Conservation (phyloP, 495 filamentous ascomycete species). For the Clohesyomyces aquaticus region DNA sequence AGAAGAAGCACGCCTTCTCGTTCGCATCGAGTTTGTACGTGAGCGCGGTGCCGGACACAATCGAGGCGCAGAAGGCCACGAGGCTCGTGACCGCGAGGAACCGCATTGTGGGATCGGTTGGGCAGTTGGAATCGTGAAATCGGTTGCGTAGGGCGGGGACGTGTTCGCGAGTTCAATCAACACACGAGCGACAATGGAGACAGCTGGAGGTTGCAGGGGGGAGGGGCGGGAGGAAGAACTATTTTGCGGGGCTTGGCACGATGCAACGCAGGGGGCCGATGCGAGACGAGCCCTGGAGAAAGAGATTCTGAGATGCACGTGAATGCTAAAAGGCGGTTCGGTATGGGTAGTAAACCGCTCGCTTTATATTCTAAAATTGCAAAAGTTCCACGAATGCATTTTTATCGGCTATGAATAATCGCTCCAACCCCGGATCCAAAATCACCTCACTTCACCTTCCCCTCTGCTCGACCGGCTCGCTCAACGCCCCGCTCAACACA, state of each 20-base stretch:
- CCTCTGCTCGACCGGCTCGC: background rate
- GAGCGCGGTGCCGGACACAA: constrained; percentile 76
- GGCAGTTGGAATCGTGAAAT: too few relatives aligned
- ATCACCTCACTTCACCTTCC: background rate
- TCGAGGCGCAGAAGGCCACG: constrained; percentile 66
- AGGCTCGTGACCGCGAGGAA: constrained; percentile 52
- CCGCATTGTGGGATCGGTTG: constrained; percentile 38
- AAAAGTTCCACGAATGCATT: background rate
- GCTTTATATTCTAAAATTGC: too few relatives aligned
- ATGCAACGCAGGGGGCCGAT: background rate
- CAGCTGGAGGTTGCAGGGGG: constrained; percentile 21
- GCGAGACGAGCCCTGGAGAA: too few relatives aligned
- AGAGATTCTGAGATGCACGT: too few relatives aligned
- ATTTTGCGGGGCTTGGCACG: constrained; percentile 1
- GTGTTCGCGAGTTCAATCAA: too few relatives aligned
- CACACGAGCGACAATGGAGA: constrained; percentile 11
- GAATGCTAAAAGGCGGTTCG: too few relatives aligned
- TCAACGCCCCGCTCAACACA: background rate
- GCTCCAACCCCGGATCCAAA: constrained; percentile 3
- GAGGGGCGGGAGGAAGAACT: background rate
- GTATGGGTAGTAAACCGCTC: too few relatives aligned
- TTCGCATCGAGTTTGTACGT: constrained; percentile 90
- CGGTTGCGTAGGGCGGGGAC: constrained; percentile 1
- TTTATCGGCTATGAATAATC: background rate
- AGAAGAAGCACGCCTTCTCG: constrained; percentile 95